phyloP scores from a whole-genome alignment of 202 grass and related monocot genomes.

The Brachypodium distachyon region DNA sequence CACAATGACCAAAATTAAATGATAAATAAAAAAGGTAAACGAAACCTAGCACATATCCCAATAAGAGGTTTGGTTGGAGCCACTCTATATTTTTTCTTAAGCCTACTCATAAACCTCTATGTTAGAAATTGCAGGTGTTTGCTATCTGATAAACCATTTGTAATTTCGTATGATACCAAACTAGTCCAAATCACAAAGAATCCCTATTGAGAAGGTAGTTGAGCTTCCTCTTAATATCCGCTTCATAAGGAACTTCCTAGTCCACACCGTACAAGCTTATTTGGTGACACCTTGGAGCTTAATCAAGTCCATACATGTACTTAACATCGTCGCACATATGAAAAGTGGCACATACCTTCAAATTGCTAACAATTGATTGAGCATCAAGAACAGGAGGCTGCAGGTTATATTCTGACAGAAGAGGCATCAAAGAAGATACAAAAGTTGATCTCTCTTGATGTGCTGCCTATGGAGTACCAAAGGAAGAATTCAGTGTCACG shows the following conservation, averaged over 20 bases:
- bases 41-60: neutral
- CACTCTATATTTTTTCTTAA: neutral
- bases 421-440: slow-evolving; percentile 79
- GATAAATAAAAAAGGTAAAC: neutral
- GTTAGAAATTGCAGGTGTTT: neutral
- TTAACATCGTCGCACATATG: neutral
- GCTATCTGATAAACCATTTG: neutral
- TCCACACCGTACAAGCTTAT: neutral
- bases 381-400: slow-evolving; percentile 82
- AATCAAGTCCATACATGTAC: slow-evolving; percentile 7
- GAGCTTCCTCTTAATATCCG: neutral
- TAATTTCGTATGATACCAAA: neutral
- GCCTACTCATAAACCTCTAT: neutral
- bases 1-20: too few relatives aligned
- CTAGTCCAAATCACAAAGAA: neutral
- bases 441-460: slow-evolving; percentile 98
- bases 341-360: slow-evolving; percentile 56
- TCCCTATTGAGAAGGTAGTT: neutral
- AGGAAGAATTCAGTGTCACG: slow-evolving; percentile 15
- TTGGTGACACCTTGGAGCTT: neutral
- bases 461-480: slow-evolving; percentile 51
- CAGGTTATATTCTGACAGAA: slow-evolving; percentile 79
- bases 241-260: neutral
- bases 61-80: neutral
- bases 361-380: slow-evolving; percentile 85